Base-by-base conservation (phyloP, 768 basidiomycete genomes). In the Agrocybe praecox region DNA sequence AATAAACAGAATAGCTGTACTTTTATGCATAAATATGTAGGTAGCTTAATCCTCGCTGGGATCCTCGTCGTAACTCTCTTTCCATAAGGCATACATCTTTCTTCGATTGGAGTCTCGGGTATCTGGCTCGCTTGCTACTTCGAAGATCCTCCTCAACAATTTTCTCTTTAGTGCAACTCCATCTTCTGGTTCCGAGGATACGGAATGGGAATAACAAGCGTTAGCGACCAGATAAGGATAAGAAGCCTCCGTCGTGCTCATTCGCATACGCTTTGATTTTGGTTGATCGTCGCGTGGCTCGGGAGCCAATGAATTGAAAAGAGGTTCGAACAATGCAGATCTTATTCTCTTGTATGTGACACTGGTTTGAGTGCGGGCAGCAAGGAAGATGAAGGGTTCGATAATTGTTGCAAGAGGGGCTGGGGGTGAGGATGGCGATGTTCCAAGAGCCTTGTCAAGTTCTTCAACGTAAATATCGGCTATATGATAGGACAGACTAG, bases 391-490 rank as follows among this genome's bases (percentile, higher is more conserved):
- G 76, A 94, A 94, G 6, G 96, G 96, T 22, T 65, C 56, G 44
- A 80, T 60, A n/a, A 77, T 62, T 9, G 56, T 46, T 2, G 65
- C 63, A 17, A 80, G 66, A 29, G 76, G 74, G 2, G 74, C 72
- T 15, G 82, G 71, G 15, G 87, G 72, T 17, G 88, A 86, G 0
- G 75, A 78, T 15, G 81, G 76, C 1, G 69, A 60, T 40, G 64
- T 66, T 23, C 58, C 72, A 26, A 85, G 65, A 2, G 76, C 84
- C 66, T 85, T 94, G 66, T 97, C 85, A 33, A 99, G 81, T 68
- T 98, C 96, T 61, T 92, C 89, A 14, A 96, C 69, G 69, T 92
- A 97, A 46, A 98, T 85, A 68, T 99, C 96, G 14, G 88, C 81
- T 18, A 98, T 72, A 69, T 99, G 96, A 66, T 88, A 95, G 21